Evolutionary conservation across 371 early-diverging fungal species (phyloP).

Genomic region (Mortierella sp.): DNA sequence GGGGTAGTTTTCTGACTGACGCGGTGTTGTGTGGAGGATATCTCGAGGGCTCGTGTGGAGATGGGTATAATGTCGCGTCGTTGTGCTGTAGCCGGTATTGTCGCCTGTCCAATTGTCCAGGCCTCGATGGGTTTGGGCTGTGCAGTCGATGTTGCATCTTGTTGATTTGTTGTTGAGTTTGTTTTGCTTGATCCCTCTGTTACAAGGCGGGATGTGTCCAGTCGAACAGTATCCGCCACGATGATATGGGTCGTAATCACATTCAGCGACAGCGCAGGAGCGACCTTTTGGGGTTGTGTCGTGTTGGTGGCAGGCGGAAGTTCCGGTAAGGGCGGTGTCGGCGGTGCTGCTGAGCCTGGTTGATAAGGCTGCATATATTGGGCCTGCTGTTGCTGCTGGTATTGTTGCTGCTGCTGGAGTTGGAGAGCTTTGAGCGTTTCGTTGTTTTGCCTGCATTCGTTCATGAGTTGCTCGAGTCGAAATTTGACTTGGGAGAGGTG

Average conservation of each 20-base stretch:
- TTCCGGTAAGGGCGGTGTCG: conserved; percentile 29
- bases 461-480: conserved; percentile 47
- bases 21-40: conserved; percentile 19
- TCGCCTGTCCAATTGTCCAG: conserved; percentile 46
- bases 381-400: conserved; percentile 33
- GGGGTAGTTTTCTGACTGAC: conserved; percentile 5
- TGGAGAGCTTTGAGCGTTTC: conserved; percentile 17
- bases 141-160: background rate
- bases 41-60: conserved; percentile 32
- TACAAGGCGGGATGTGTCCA: conserved; percentile 8
- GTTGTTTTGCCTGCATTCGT: conserved; percentile 21
- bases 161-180: background rate
- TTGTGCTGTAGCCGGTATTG: conserved; percentile 11
- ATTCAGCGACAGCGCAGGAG: background rate
- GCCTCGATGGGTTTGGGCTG: conserved; percentile 34
- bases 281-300: background rate
- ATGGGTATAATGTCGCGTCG: conserved; percentile 48
- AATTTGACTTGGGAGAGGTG: conserved; percentile 42
- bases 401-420: conserved; percentile 27
- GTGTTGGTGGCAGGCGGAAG: background rate
- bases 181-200: background rate
- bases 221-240: conserved; percentile 15
- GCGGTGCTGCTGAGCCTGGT: conserved; percentile 23
- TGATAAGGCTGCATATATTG: conserved; percentile 25
- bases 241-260: conserved; percentile 33